These are phyloP conservation scores for Tanacetum coccineum DNA, from an alignment of 129 eudicot genomes.

Conservation along the genomic window DNA sequence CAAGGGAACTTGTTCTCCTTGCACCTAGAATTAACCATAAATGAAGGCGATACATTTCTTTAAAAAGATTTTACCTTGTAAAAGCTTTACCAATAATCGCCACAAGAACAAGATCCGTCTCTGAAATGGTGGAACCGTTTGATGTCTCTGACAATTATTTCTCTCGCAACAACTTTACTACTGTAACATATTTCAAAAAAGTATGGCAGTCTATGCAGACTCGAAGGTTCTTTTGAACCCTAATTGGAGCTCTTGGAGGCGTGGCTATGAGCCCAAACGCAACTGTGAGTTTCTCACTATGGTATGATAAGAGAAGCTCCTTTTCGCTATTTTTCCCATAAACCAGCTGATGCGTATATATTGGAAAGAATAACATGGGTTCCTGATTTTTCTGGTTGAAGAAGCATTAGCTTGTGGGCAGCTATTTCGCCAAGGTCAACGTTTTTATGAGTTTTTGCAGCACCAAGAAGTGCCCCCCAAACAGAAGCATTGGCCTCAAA, in stretches of 20 bases:
- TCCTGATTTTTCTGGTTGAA: constrained; percentile 84
- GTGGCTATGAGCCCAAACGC: constrained; percentile 96
- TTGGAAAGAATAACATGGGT: constrained; percentile 79
- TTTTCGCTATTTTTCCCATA: constrained; percentile 69
- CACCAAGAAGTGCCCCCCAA: constrained; percentile 96
- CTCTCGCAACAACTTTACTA: constrained; percentile 60
- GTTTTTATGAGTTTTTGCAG: constrained; percentile 73
- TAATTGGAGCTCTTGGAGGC: constrained; percentile 65
- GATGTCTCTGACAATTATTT: constrained; percentile 67
- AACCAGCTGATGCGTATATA: constrained; percentile 81
- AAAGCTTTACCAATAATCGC: constrained; percentile 85
- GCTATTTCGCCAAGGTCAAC: constrained; percentile 76
- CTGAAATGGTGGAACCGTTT: constrained; percentile 80
- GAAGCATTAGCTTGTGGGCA: constrained; percentile 50
- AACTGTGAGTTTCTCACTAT: constrained; percentile 92
- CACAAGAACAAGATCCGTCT: constrained; percentile 73
- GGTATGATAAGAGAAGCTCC: constrained; percentile 64
- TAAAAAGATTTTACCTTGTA: constrained; percentile 38
- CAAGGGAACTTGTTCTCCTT: not conserved
- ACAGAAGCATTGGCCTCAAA: constrained; percentile 70
- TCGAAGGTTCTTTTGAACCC: constrained; percentile 82
- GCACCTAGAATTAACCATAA: not conserved
- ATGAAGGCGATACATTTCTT: not conserved
- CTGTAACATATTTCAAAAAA: constrained; percentile 76
- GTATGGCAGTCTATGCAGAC: constrained; percentile 87